These are phyloP conservation scores for Solanum pinnatisectum DNA, from an alignment of 257 asterid genomes.

Conservation along the genomic window DNA sequence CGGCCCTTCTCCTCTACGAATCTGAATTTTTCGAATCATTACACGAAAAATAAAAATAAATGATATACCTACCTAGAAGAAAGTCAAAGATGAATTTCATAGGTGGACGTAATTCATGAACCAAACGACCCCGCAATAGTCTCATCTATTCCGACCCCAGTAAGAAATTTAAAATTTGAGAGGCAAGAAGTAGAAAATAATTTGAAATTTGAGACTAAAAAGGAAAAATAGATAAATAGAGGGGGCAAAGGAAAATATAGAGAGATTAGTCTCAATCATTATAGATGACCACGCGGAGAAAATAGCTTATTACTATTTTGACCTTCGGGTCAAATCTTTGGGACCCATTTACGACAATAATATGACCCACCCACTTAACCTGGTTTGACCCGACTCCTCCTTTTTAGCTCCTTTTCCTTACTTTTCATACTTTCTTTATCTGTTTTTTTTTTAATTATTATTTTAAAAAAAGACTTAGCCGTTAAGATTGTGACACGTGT, in stretches of 20 bases:
- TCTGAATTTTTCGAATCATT: too few relatives aligned
- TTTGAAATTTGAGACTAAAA: background rate
- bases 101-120: background rate
- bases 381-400: background rate
- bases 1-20: background rate
- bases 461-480: background rate
- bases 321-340: slow-evolving; percentile 17
- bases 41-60: too few relatives aligned
- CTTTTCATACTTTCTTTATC: background rate
- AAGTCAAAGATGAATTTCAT: too few relatives aligned
- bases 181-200: background rate
- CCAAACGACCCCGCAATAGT: background rate
- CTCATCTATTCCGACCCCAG: background rate
- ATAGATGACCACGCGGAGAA: slow-evolving; percentile 56
- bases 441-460: background rate
- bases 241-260: slow-evolving; percentile 4
- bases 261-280: slow-evolving; percentile 35
- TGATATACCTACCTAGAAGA: too few relatives aligned
- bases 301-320: slow-evolving; percentile 18
- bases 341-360: background rate
- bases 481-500: too few relatives aligned
- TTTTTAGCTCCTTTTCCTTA: background rate
- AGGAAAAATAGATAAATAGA: background rate
- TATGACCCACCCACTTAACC: background rate
- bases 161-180: background rate